Evolutionary conservation across 768 basidiomycete species (phyloP).

Genomic region (Russula lepida): DNA sequence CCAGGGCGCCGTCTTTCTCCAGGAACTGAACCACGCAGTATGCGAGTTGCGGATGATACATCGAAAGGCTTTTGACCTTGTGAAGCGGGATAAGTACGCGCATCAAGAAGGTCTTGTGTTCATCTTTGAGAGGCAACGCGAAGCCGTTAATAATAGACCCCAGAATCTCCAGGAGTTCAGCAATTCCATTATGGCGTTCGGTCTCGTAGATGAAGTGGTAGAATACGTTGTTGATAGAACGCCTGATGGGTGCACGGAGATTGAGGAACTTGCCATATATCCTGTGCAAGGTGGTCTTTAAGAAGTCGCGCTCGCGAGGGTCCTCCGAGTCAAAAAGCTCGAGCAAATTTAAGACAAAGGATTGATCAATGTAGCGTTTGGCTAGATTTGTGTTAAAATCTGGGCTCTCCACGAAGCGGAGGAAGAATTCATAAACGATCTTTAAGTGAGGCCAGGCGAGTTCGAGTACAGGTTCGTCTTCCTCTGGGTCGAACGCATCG

Average conservation of each 20-base stretch:
- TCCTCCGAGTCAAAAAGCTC: conserved; percentile 99
- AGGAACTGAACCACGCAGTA: conserved; percentile 99
- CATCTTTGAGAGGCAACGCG: conserved; percentile 94
- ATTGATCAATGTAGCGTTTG: conserved; percentile 94
- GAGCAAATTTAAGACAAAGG: conserved; percentile 90
- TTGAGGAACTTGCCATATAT: conserved; percentile 99
- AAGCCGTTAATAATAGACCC: conserved; percentile 99
- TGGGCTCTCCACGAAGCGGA: conserved; percentile 93
- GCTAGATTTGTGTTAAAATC: conserved; percentile 98
- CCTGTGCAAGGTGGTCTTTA: conserved; percentile 97
- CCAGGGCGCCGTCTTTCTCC: conserved; percentile 88
- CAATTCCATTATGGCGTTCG: conserved; percentile 98
- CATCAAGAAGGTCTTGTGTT: conserved; percentile 96
- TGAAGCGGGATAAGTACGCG: conserved; percentile 91
- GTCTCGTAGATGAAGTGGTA: conserved; percentile 99
- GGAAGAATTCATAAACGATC: conserved; percentile 99
- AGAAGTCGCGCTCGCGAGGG: conserved; percentile 96
- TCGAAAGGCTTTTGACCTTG: conserved; percentile 94
- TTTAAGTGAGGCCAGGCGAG: conserved; percentile 99
- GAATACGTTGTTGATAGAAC: conserved; percentile 99
- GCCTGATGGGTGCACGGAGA: conserved; percentile 94
- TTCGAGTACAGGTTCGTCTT: conserved; percentile 97
- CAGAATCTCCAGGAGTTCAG: conserved; percentile 93
- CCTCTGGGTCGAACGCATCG: conserved; percentile 98
- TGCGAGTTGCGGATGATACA: conserved; percentile 98